Percentiles rank a stretch among this genome's conserved stretches.
Evolutionary conservation across 805 yeast species (phyloP).

Genomic region (Danielia reshetovae): DNA sequence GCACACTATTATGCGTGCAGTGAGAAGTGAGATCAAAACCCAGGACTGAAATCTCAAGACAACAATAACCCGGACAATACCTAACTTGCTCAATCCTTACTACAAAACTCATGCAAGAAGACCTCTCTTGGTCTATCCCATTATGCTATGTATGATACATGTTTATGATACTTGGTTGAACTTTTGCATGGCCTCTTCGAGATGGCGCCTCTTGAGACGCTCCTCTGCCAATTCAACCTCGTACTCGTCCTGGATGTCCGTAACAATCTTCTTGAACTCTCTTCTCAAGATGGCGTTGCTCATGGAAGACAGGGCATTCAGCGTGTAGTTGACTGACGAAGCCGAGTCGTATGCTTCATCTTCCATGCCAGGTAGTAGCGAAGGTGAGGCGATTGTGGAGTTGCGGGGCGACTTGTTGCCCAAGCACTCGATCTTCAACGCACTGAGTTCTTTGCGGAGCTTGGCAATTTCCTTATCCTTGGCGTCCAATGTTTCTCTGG

Average conservation of each 20-base stretch:
- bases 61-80: too few species aligned
- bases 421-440: constrained; percentile 42
- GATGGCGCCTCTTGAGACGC: constrained; percentile 44
- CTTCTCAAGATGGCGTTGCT: constrained; percentile 56
- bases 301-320: constrained; percentile 13
- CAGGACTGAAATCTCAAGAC: too few species aligned
- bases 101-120: too few species aligned
- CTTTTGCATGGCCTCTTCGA: constrained; percentile 22
- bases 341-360: constrained; percentile 23
- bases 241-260: constrained; percentile 57
- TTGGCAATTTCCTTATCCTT: constrained; percentile 41
- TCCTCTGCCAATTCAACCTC: constrained; percentile 58
- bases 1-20: too few species aligned
- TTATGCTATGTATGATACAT: background rate
- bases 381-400: constrained; percentile 3
- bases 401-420: constrained; percentile 24
- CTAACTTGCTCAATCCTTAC: too few species aligned
- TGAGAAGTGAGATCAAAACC: too few species aligned
- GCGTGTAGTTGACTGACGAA: constrained; percentile 3
- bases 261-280: constrained; percentile 64
- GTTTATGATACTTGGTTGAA: background rate
- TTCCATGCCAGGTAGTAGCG: constrained; percentile 11
- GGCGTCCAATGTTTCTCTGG: constrained; percentile 10
- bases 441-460: constrained; percentile 42
- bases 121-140: background rate